These are phyloP conservation scores for Dioscorea cayenensis DNA, from an alignment of 116 monocot genomes.

Conservation along the genomic window DNA sequence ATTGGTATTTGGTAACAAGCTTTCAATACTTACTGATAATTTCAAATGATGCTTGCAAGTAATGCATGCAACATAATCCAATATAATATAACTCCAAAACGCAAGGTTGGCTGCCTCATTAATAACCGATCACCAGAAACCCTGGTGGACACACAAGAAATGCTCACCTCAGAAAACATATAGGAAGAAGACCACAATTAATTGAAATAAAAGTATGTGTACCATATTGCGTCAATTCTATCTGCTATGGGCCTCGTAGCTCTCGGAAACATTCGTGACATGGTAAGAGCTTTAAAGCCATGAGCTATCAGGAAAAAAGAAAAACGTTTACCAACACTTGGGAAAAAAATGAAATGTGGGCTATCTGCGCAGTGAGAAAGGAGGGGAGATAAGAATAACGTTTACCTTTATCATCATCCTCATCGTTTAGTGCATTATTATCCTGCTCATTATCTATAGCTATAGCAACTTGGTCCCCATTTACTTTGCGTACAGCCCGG, in stretches of 20 bases:
- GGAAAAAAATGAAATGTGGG: background rate
- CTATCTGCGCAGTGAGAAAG: background rate
- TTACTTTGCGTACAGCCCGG: slow-evolving; percentile 70
- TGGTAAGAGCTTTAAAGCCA: slow-evolving; percentile 93
- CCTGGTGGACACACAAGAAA: slow-evolving; percentile 39
- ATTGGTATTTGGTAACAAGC: background rate
- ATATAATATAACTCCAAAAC: slow-evolving; percentile 75
- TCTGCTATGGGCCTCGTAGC: slow-evolving; percentile 70
- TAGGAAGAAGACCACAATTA: slow-evolving; percentile 4
- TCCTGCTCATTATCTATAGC: slow-evolving; percentile 64
- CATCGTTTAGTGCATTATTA: slow-evolving; percentile 43
- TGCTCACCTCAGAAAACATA: background rate
- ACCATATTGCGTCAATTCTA: slow-evolving; percentile 95
- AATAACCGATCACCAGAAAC: slow-evolving; percentile 86
- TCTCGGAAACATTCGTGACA: slow-evolving; percentile 84
- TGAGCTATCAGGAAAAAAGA: slow-evolving; percentile 37
- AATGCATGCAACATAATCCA: slow-evolving; percentile 83
- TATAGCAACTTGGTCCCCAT: slow-evolving; percentile 79
- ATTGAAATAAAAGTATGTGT: background rate
- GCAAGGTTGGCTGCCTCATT: slow-evolving; percentile 84
- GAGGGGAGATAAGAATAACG: background rate
- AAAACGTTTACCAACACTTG: background rate
- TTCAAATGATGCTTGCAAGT: slow-evolving; percentile 69
- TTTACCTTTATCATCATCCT: slow-evolving; percentile 97
- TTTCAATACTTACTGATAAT: slow-evolving; percentile 18